Conservation (phyloP, 768 basidiomycete genomes). For the Pilatotrama ljubarskyi region DNA sequence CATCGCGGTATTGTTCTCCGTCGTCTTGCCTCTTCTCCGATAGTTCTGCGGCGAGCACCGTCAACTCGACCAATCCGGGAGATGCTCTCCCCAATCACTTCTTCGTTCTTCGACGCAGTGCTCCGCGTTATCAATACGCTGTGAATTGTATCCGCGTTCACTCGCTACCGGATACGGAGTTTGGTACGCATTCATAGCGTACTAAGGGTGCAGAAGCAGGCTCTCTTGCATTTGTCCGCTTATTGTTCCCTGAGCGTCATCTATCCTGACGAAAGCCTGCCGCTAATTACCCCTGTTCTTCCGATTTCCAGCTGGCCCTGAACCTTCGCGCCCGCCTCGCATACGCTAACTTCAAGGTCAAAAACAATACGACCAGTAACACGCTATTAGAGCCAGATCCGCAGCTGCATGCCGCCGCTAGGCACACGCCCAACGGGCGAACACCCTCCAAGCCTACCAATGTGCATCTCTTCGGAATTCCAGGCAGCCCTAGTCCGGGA, state of each 20-base stretch:
- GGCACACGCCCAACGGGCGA: conserved; percentile 28
- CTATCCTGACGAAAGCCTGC: not conserved
- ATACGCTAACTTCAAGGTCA: conserved; percentile 84
- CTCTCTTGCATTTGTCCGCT: not conserved
- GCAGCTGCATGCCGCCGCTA: conserved; percentile 46
- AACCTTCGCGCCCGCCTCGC: conserved; percentile 77
- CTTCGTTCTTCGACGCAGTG: too few species aligned
- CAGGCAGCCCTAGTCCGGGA: conserved; percentile 46
- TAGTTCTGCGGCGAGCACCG: not conserved
- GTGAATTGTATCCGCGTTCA: not conserved
- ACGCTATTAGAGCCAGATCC: conserved; percentile 73
- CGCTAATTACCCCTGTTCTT: conserved; percentile 20
- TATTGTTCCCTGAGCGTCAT: not conserved
- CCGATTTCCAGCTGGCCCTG: conserved; percentile 66
- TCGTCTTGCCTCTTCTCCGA: not conserved
- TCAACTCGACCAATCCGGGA: conserved; percentile 7
- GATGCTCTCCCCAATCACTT: not conserved
- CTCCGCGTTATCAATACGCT: not conserved
- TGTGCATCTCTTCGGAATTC: conserved; percentile 52
- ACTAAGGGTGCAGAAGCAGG: too few species aligned
- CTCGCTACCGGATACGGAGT: too few species aligned
- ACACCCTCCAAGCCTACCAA: conserved; percentile 16
- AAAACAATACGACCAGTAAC: conserved; percentile 66
- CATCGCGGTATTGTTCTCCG: conserved; percentile 16
- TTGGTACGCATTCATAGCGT: not conserved